Evolutionary conservation across 108 stramenopile species (phyloP).

Genomic region (Seminavis robusta): DNA sequence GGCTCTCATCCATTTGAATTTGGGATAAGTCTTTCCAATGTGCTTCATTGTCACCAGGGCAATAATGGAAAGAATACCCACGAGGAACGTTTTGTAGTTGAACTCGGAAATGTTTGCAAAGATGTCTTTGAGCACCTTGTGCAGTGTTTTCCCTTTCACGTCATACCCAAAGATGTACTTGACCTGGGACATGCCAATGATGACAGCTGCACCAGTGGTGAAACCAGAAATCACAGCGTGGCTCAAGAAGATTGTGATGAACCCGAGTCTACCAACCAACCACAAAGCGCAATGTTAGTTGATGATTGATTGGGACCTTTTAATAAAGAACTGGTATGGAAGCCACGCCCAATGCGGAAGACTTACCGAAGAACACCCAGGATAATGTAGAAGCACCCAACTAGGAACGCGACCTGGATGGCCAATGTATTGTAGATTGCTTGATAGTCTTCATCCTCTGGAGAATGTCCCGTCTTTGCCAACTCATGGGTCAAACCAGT

Average conservation of each 20-base stretch:
- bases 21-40: slow-evolving; percentile 22
- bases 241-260: slow-evolving; percentile 75
- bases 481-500: slow-evolving; percentile 31
- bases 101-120: slow-evolving; percentile 40
- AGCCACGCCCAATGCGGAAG: no score
- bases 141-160: slow-evolving; percentile 23
- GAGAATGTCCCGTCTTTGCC: slow-evolving; percentile 15
- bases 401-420: slow-evolving; percentile 49
- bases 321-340: no score
- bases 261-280: no score
- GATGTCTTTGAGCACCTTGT: slow-evolving; percentile 39
- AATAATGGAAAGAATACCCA: slow-evolving; percentile 36
- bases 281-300: no score
- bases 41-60: slow-evolving; percentile 38
- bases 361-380: slow-evolving; percentile 53
- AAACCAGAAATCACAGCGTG: slow-evolving; percentile 87
- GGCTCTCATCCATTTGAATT: slow-evolving; percentile 34
- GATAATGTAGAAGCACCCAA: slow-evolving; percentile 42
- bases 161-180: slow-evolving; percentile 78
- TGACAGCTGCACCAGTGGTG: slow-evolving; percentile 80
- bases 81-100: slow-evolving; percentile 54
- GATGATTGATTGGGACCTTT: no score
- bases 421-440: slow-evolving; percentile 32
- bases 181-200: slow-evolving; percentile 82
- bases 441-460: slow-evolving; percentile 22